These are phyloP conservation scores for Metschnikowia anglica DNA, from an alignment of 805 yeast species.

Conservation along the genomic window DNA sequence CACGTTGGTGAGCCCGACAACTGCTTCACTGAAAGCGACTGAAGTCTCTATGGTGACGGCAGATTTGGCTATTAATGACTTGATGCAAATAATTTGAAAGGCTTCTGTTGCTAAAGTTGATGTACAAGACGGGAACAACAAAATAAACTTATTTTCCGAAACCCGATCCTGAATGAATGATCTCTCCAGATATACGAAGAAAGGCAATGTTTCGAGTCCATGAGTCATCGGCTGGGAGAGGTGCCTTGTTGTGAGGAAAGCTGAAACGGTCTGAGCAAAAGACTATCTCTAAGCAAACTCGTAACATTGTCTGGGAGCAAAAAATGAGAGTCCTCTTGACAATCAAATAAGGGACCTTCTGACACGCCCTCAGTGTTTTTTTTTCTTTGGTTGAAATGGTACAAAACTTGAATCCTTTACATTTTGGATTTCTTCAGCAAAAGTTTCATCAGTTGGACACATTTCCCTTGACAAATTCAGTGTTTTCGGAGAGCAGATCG, in stretches of 20 bases:
- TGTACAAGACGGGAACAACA: neutral
- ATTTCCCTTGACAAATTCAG: neutral
- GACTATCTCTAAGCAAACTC: neutral
- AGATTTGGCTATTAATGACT: neutral
- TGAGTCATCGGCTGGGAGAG: neutral
- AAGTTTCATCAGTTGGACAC: neutral
- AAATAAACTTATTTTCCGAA: too few species aligned
- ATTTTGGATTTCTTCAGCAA: neutral
- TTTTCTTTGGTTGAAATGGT: too few species aligned
- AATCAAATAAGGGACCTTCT: too few species aligned
- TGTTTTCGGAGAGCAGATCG: neutral
- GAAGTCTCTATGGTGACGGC: neutral
- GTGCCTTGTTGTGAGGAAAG: neutral
- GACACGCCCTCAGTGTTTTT: too few species aligned
- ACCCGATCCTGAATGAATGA: too few species aligned
- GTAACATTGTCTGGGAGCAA: neutral
- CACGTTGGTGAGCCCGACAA: too few species aligned
- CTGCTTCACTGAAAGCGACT: too few species aligned
- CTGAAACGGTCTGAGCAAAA: neutral
- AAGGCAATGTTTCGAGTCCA: too few species aligned
- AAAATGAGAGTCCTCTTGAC: too few species aligned
- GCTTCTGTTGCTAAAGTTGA: neutral
- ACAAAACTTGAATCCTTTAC: too few species aligned
- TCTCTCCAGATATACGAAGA: too few species aligned
- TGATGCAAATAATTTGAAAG: neutral